Percentiles rank a stretch among this genome's conserved stretches.
Conservation (phyloP, 2,329 filamentous ascomycete species). For the Penicillium polonicum region DNA sequence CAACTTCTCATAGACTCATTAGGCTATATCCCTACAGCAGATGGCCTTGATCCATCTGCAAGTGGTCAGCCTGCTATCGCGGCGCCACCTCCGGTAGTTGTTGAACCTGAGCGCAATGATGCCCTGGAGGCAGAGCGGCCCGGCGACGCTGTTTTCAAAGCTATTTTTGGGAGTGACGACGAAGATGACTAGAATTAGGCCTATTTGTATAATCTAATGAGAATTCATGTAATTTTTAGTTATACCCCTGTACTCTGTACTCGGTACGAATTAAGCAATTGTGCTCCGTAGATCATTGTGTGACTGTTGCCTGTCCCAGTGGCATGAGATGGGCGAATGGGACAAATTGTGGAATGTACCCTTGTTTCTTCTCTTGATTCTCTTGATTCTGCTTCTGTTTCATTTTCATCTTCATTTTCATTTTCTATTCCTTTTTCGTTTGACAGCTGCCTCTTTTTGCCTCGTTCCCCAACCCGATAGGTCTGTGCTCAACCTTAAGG, state of each 20-base stretch:
- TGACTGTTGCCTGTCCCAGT: not conserved
- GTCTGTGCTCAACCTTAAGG: constrained; percentile 6
- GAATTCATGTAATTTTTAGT: not conserved
- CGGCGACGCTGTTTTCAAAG: constrained; percentile 78
- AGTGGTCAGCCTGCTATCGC: constrained; percentile 10
- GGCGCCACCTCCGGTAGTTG: constrained; percentile 26
- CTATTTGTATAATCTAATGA: not conserved
- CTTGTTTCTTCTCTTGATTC: not conserved
- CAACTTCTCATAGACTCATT: constrained; percentile 51
- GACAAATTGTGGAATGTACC: constrained; percentile 7
- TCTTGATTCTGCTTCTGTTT: constrained; percentile 1
- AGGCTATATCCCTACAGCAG: constrained; percentile 18
- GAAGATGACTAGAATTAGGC: constrained; percentile 56
- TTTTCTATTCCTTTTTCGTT: not conserved
- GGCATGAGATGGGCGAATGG: not conserved
- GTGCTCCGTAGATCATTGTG: constrained; percentile 1
- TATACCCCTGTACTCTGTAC: not conserved
- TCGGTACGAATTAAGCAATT: not conserved
- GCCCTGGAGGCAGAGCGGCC: constrained; percentile 72
- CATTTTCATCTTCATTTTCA: not conserved
- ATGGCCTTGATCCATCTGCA: constrained; percentile 28
- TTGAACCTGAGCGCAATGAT: constrained; percentile 75
- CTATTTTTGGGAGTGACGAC: constrained; percentile 89
- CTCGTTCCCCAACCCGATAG: constrained; percentile 2
- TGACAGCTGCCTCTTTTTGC: constrained; percentile 3